A percentile compares a stretch with the other conserved stretches of the same genome.
Conservation (phyloP, 2,329 filamentous ascomycete genomes). For the Colletotrichum viniferum region DNA sequence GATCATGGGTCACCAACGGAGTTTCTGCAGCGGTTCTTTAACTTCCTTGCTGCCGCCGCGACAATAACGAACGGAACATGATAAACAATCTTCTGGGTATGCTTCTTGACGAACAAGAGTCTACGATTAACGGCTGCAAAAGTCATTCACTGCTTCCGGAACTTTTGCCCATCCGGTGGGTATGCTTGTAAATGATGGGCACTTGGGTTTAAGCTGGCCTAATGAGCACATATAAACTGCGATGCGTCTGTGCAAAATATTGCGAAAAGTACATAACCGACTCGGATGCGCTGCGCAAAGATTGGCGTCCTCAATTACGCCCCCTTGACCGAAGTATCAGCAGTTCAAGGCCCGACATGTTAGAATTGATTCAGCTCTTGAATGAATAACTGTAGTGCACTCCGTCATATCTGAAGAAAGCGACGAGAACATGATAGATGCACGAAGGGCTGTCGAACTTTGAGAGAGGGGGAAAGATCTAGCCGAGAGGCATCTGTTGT, state of each 20-base stretch:
- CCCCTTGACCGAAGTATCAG: background rate
- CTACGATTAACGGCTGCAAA: too few species aligned
- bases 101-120: background rate
- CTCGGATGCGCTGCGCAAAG: background rate
- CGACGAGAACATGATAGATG: background rate
- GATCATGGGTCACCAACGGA: background rate
- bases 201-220: background rate
- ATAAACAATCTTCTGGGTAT: background rate
- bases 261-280: background rate
- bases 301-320: background rate
- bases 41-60: background rate
- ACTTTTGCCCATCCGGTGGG: background rate
- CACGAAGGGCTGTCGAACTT: background rate
- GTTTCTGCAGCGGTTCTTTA: background rate
- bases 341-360: background rate
- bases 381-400: too few species aligned
- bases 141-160: too few species aligned
- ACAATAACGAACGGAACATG: background rate
- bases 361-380: background rate
- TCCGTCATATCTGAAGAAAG: too few species aligned
- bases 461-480: background rate
- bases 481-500: background rate
- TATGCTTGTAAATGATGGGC: background rate
- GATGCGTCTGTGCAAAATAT: background rate
- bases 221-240: background rate